Base-by-base conservation (phyloP, 2,329 filamentous ascomycete genomes). In the Corinectria fuckeliana region DNA sequence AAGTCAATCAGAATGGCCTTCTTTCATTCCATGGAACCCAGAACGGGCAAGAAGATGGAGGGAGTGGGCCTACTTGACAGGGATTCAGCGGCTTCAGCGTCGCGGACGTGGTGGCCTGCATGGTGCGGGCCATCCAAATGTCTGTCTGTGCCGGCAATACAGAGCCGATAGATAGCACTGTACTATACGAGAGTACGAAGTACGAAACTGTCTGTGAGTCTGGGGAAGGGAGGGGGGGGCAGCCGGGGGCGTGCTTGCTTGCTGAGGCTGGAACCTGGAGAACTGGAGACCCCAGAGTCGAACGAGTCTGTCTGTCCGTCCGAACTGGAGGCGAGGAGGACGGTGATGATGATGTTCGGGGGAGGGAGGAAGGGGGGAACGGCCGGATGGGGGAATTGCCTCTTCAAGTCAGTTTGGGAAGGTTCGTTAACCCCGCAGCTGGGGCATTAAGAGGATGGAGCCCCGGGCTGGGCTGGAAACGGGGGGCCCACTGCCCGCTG, bases 21-120 rank as follows among this genome's bases (percentile, higher is more conserved):
- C 45, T 26, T n/a, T 42, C 30, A 30, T 57, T 39, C 45, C 32
- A 18, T 42, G 7, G n/a, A 3, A 56, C 9, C 13, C 20, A n/a
- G 30, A 23, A 45, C n/a, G 18, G 25, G 50, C 30, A 32, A 52
- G 5, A 32, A 52, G 5, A 39, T 18, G 14, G 30, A 16, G 16
- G 44, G 28, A 32, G 56, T 50, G 50, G 56, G 34, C 23, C 41
- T 32, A 52, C 67, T 59, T 50, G 66, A 55, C 67, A 69, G 26
- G 67, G 67, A 11, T 69, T 69, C 11, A 62, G 47, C 21, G 65
- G 67, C 60, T 65, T 69, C 26, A 42, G 36, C 13, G 50, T 56
- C 20, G 57, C 52, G 8, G 47, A 42, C 18, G 58, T 59, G 21
- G 59, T 51, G 51, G 66, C 52, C 62, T 67, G 61, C 67, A 69